A percentile compares a stretch with the other conserved stretches of the same genome.
Evolutionary conservation across 169 alveolate species (phyloP).

Genomic region (Perkinsus chesapeaki): DNA sequence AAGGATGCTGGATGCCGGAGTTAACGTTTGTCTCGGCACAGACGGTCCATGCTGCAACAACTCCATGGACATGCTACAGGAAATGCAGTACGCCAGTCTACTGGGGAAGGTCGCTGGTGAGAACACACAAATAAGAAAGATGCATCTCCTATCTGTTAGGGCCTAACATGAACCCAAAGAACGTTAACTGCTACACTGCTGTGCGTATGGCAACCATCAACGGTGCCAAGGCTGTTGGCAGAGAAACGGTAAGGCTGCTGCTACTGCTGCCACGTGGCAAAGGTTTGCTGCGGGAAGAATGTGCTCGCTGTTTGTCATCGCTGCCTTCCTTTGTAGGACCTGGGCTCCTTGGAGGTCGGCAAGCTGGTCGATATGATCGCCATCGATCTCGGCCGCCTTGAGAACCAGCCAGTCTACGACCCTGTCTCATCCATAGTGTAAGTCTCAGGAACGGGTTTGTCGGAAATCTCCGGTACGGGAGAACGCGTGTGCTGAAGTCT

Average conservation of each 20-base stretch:
- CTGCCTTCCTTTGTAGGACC: background rate
- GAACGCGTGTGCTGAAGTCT: background rate
- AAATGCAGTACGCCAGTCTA: constrained; percentile 9
- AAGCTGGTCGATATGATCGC: constrained; percentile 13
- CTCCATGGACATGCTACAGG: constrained; percentile 7
- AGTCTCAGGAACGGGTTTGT: background rate
- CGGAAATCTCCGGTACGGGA: background rate
- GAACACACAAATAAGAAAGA: background rate
- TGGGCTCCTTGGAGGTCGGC: constrained; percentile 10
- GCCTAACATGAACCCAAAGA: background rate
- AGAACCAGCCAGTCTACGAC: constrained; percentile 12
- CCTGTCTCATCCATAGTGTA: constrained; percentile 11
- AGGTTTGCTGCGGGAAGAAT: background rate
- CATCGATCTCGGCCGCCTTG: constrained; percentile 13
- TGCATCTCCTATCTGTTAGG: background rate
- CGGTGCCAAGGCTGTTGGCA: constrained; percentile 17
- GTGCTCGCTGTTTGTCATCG: background rate
- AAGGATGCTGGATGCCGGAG: constrained; percentile 10
- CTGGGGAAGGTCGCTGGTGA: constrained; percentile 14
- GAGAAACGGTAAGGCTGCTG: background rate
- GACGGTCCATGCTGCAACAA: constrained; percentile 17
- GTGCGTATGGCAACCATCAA: constrained; percentile 12
- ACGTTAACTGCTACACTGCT: constrained; percentile 15
- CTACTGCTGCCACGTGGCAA: background rate
- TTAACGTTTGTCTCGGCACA: constrained; percentile 22